Evolutionary conservation across 202 grass and related monocot genomes (phyloP), one percentile per base, ranked within the genome.

Genomic region (Zoysia matrella): DNA sequence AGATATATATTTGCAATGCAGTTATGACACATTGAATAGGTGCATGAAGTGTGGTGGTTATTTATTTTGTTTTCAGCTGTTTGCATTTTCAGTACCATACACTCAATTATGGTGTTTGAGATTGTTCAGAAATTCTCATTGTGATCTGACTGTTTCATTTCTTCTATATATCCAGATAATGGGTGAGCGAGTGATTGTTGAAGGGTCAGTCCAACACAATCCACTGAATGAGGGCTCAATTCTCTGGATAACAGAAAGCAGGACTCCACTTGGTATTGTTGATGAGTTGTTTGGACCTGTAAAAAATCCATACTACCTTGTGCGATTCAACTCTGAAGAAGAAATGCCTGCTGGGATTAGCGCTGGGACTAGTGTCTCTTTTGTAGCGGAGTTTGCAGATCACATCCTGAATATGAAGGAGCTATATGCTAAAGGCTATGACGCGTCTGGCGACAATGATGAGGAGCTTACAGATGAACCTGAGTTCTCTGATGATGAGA

Each of bases 251-350:
- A 91, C 90, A 16, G 82, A 93, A 79, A 95, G 76, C 42, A 89
- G 92, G 61, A 70, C 5, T 0, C 89, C 87, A 3, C 84, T 98
- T 56, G 96, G 96, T 77, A 85, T 93, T 40, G 85, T 98, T 46
- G 96, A 93, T 70, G 96, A 98, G 75, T 58, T 92, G 61, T 98
- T 98, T 90, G 96, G 96, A 81, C 96, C 96, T 56, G 96, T 95
- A 13, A 95, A 93, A 65, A 91, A 88, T 39, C 96, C 90, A 1
- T 98, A 91, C 85, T 98, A 98, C 74, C 76, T 93, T 5, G 80
- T 98, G 41, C 82, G 92, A 60, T 98, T 90, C 85, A 98, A 98
- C 78, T 92, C 89, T 8, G 71, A 18, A 12, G 77, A 89, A 75
- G 96, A 93, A 47, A 71, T 95, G 43, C 92, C 96, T 85, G 42